A percentile compares a stretch with the other conserved stretches of the same genome.
These are phyloP conservation scores for Hebeloma cylindrosporum DNA, from an alignment of 768 basidiomycete genomes.

Conservation along the genomic window DNA sequence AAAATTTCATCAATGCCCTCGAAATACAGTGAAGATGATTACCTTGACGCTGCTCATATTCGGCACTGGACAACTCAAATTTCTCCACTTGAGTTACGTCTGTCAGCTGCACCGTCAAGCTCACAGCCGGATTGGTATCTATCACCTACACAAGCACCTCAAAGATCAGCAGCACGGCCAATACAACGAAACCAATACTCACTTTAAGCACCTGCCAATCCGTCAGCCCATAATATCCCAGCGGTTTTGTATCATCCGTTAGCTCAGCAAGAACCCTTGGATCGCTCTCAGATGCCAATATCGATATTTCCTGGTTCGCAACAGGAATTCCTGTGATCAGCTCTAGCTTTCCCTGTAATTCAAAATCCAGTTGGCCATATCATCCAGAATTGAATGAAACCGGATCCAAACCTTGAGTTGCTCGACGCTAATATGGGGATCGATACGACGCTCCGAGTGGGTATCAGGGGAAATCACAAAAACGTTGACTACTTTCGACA, in stretches of 20 bases:
- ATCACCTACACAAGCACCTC: slow-evolving; percentile 46
- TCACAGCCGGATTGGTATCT: slow-evolving; percentile 73
- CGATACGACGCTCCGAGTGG: slow-evolving; percentile 83
- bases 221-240: slow-evolving; percentile 73
- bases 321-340: slow-evolving; percentile 88
- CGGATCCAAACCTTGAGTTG: slow-evolving; percentile 73
- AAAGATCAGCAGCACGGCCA: neutral
- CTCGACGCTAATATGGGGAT: slow-evolving; percentile 68
- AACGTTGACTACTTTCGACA: slow-evolving; percentile 52
- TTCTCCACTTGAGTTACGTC: slow-evolving; percentile 89
- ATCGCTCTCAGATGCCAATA: slow-evolving; percentile 61
- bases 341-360: slow-evolving; percentile 71
- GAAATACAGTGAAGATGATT: slow-evolving; percentile 12
- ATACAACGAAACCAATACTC: slow-evolving; percentile 21
- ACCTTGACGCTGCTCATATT: slow-evolving; percentile 84
- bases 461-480: slow-evolving; percentile 88
- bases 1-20: neutral
- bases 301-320: slow-evolving; percentile 64
- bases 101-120: slow-evolving; percentile 80
- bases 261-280: slow-evolving; percentile 51
- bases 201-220: slow-evolving; percentile 86
- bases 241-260: slow-evolving; percentile 61
- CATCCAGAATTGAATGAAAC: slow-evolving; percentile 8
- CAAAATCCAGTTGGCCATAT: slow-evolving; percentile 16
- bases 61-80: slow-evolving; percentile 82